A percentile compares a stretch with the other conserved stretches of the same genome.
Evolutionary conservation across 1,284 basidiomycete species (phyloP).

Genomic region (Papiliotrema fonsecae): DNA sequence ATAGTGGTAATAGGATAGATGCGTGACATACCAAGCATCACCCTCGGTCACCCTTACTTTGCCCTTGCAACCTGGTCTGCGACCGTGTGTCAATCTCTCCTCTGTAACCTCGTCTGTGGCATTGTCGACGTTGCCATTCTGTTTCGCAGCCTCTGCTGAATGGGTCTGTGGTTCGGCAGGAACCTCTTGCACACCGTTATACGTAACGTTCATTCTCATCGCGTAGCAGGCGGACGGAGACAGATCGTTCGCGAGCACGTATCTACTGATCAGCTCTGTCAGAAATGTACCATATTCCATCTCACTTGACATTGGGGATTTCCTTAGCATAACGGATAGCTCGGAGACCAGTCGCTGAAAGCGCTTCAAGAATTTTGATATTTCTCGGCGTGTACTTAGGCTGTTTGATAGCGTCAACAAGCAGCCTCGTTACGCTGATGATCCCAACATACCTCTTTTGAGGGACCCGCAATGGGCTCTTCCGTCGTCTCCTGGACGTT

Average conservation of each 20-base stretch:
- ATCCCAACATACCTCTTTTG: constrained; percentile 5
- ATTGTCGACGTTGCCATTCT: no score
- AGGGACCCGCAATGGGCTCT: constrained; percentile 2
- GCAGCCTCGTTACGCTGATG: constrained; percentile 7
- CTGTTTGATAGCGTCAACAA: not conserved
- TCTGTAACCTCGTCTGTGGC: no score
- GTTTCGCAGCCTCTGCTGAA: no score
- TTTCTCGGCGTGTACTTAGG: constrained; percentile 57
- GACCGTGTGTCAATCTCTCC: constrained; percentile 24
- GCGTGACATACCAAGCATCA: constrained; percentile 76
- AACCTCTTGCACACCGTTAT: constrained; percentile 68
- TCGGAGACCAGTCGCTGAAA: constrained; percentile 91
- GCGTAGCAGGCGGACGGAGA: constrained; percentile 77
- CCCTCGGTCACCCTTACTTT: constrained; percentile 79
- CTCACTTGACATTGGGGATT: constrained; percentile 81
- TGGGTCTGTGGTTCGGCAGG: no score
- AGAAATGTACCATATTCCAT: not conserved
- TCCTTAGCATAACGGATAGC: constrained; percentile 98
- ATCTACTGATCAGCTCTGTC: constrained; percentile 53
- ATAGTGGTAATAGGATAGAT: not conserved
- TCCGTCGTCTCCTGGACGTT: not conserved
- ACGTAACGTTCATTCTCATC: constrained; percentile 82
- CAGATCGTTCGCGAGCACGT: constrained; percentile 91
- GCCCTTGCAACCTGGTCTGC: constrained; percentile 49
- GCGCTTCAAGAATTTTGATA: constrained; percentile 84